phyloP scores from a whole-genome alignment of 768 basidiomycete species.

The Pisolithus orientalis region DNA sequence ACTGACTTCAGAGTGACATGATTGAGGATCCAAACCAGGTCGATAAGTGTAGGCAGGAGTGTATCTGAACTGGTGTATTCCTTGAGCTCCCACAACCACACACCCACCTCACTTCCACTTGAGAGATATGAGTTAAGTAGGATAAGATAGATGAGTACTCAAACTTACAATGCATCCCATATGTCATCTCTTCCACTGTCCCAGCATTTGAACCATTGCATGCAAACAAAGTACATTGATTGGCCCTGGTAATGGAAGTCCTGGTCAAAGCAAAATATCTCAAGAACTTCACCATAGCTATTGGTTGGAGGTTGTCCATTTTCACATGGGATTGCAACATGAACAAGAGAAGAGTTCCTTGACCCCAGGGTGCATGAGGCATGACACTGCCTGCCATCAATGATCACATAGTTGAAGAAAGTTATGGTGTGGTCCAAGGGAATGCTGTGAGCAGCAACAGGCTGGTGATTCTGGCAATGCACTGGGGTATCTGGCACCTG shows the following conservation, averaged over 20 bases:
- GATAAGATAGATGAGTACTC: neutral
- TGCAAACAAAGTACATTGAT: neutral
- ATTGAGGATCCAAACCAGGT: neutral
- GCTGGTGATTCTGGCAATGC: neutral
- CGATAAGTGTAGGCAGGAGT: neutral
- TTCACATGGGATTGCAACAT: neutral
- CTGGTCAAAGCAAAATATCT: slow-evolving; percentile 2
- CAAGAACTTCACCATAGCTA: neutral
- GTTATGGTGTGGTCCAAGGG: neutral
- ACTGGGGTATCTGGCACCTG: neutral
- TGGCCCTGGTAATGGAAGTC: neutral
- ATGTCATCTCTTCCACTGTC: neutral
- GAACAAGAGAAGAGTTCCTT: neutral
- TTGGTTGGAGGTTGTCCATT: neutral
- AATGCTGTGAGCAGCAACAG: neutral
- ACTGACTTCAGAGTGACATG: neutral
- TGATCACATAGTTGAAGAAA: neutral
- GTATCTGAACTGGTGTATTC: neutral
- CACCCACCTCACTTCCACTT: neutral
- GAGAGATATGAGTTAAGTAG: neutral
- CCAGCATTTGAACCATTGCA: neutral
- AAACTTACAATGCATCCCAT: slow-evolving; percentile 3
- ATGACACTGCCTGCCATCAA: neutral
- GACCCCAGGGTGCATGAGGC: neutral
- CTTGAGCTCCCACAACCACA: slow-evolving; percentile 1